A percentile compares a stretch with the other conserved stretches of the same genome.
phyloP scores from a whole-genome alignment of 2,329 filamentous ascomycete species.

The Chaetomium olivaceum region DNA sequence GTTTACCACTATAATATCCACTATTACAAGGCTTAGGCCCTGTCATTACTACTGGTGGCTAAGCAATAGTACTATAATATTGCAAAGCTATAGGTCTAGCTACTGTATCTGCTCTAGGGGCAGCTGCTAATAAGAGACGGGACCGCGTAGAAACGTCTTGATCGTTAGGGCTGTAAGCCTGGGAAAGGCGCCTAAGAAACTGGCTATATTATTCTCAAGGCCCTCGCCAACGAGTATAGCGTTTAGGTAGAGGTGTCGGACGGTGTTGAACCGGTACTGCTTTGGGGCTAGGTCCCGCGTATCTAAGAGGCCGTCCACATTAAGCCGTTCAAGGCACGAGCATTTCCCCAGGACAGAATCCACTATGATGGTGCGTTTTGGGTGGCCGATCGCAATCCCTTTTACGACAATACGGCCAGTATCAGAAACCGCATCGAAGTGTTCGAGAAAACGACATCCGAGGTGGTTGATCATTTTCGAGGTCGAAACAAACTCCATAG shows the following conservation, averaged over 20 bases:
- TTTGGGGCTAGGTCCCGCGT: constrained; percentile 2
- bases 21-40: too few species aligned
- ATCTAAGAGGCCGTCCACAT: constrained; percentile 13
- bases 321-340: constrained; percentile 10
- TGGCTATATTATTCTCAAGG: constrained; percentile 8
- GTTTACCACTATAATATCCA: too few species aligned
- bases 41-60: too few species aligned
- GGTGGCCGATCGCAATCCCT: too few species aligned
- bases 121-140: constrained; percentile 1
- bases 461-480: too few species aligned
- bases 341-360: constrained; percentile 9
- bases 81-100: constrained; percentile 8
- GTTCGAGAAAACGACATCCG: too few species aligned
- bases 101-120: constrained; percentile 4
- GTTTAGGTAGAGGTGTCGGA: constrained; percentile 11
- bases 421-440: too few species aligned
- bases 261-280: constrained; percentile 2
- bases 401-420: too few species aligned
- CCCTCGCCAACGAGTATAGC: constrained; percentile 7
- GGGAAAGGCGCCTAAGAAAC: constrained; percentile 4
- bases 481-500: too few species aligned
- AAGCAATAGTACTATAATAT: not conserved
- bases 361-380: too few species aligned
- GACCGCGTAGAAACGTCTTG: constrained; percentile 8
- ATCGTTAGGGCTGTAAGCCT: constrained; percentile 9